These are phyloP conservation scores for Fistulinella cinereoalba DNA, from an alignment of 1,284 basidiomycete genomes.

Conservation along the genomic window DNA sequence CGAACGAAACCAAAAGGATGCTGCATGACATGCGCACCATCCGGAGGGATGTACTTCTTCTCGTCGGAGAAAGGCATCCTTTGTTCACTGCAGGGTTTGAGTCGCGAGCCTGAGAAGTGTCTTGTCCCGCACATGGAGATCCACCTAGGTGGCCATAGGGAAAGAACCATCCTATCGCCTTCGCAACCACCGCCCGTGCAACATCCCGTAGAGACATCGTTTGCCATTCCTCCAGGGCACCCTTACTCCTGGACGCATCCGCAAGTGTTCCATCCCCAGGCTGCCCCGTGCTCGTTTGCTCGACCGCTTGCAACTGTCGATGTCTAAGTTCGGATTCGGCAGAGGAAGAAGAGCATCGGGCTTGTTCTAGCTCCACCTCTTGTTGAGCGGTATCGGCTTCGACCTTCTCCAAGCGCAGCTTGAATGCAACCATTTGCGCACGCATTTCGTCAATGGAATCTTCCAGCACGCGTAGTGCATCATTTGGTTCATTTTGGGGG, in stretches of 20 bases:
- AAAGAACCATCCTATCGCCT: conserved; percentile 26
- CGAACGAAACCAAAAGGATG: conserved; percentile 31
- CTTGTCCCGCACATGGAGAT: background rate
- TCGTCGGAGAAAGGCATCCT: conserved; percentile 5
- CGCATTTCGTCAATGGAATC: conserved; percentile 25
- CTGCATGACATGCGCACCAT: conserved; percentile 19
- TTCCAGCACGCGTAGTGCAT: conserved; percentile 17
- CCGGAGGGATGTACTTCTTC: conserved; percentile 1
- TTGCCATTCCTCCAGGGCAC: background rate
- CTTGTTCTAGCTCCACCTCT: conserved; percentile 10
- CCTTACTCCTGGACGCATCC: background rate
- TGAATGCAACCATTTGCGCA: conserved; percentile 25
- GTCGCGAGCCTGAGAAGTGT: background rate
- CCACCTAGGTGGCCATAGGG: conserved; percentile 13
- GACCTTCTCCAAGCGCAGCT: conserved; percentile 25
- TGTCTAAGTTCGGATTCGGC: background rate
- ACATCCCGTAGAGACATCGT: conserved; percentile 11
- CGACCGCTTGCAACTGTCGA: conserved; percentile 1
- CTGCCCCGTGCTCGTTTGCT: background rate
- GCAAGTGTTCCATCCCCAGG: background rate
- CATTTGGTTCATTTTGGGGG: conserved; percentile 5
- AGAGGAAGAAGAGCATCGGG: background rate
- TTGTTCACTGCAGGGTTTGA: conserved; percentile 1
- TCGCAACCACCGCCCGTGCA: conserved; percentile 16
- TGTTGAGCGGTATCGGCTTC: conserved; percentile 21